Conservation (phyloP, 2,329 filamentous ascomycete species). For the Colletotrichum coccodes region DNA sequence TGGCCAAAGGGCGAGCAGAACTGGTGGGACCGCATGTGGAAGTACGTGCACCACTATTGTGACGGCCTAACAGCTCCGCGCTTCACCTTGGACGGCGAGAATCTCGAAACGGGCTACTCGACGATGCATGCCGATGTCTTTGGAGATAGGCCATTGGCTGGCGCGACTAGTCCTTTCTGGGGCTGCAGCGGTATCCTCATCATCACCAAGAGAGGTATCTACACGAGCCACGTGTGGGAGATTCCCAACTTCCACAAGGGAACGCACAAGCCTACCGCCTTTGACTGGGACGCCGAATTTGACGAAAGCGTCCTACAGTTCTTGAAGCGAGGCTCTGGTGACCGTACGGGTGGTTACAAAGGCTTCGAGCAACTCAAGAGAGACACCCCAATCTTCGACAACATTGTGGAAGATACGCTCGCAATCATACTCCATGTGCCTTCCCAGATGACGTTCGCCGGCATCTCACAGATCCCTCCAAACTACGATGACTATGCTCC, state of each 20-base stretch:
- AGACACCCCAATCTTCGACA: background rate
- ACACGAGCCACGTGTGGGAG: constrained; percentile 27
- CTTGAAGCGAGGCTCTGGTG: background rate
- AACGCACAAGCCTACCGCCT: background rate
- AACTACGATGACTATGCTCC: background rate
- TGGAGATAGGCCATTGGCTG: background rate
- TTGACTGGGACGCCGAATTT: constrained; percentile 1
- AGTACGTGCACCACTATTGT: constrained; percentile 37
- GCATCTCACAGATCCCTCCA: background rate
- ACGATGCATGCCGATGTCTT: constrained; percentile 13
- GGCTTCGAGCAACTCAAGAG: background rate
- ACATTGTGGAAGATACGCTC: background rate
- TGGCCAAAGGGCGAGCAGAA: constrained; percentile 37
- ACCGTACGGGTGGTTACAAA: background rate
- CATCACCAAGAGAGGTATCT: constrained; percentile 18
- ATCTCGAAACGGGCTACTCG: background rate
- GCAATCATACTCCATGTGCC: background rate
- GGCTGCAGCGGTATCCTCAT: constrained; percentile 26
- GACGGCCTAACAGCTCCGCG: background rate
- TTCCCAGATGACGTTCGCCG: background rate
- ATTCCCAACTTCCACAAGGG: constrained; percentile 13
- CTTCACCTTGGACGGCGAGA: background rate
- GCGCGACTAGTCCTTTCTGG: constrained; percentile 23
- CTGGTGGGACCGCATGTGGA: constrained; percentile 50
- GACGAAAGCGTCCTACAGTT: background rate